phyloP scores from a whole-genome alignment of 495 filamentous ascomycete genomes.

The Penicillium malachiteum region DNA sequence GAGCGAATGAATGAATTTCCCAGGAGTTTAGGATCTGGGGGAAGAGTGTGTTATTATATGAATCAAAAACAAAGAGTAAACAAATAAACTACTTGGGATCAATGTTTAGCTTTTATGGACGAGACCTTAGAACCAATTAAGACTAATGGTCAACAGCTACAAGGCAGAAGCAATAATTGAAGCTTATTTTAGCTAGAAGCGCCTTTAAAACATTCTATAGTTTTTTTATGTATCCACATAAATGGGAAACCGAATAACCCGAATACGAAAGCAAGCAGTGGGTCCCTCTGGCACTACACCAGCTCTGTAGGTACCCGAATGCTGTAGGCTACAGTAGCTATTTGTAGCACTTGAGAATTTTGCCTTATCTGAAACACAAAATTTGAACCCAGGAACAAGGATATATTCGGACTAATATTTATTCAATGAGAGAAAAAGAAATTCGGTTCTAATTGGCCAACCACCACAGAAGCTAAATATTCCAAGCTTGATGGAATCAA shows the following conservation, averaged over 20 bases:
- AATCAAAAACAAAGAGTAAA: not conserved
- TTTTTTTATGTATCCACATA: not conserved
- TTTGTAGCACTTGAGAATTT: not conserved
- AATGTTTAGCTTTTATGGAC: no score
- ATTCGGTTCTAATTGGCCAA: no score
- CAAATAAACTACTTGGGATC: no score
- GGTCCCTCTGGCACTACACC: no score
- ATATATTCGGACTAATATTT: no score
- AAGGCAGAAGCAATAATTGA: not conserved
- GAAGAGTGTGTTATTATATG: not conserved
- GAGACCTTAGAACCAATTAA: no score
- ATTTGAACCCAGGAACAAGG: not conserved
- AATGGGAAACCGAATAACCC: not conserved
- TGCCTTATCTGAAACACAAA: not conserved
- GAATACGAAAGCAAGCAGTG: not conserved
- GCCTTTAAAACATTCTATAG: not conserved
- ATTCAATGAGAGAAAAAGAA: no score
- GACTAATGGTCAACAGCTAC: not conserved
- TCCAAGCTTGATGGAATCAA: no score
- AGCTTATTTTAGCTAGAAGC: not conserved
- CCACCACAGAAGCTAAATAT: no score
- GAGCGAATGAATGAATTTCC: not conserved
- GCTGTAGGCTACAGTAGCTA: no score
- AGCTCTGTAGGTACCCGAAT: no score
- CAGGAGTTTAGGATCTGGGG: not conserved